Evolutionary conservation across 495 filamentous ascomycete species (phyloP), one percentile per base, ranked within the genome.

Genomic region (Penicillium parvum): DNA sequence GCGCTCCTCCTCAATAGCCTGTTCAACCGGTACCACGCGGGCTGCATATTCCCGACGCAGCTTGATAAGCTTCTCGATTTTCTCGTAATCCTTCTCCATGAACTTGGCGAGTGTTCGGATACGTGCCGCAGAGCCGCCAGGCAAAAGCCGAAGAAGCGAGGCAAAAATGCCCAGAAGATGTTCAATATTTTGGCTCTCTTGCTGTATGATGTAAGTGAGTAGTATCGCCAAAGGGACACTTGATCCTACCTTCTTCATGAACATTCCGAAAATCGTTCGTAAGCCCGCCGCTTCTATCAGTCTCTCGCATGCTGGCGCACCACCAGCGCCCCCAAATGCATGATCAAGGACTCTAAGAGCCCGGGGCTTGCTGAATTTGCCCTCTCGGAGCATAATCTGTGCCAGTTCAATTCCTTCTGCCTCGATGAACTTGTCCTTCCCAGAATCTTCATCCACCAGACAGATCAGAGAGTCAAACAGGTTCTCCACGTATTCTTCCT

Each of bases 401-500:
- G 79, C 84, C 7, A 99, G 79, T 65, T 97, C 92, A 4, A 96
- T 80, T 12, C 92, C 92, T 66, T 99, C 92, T 5, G 84, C 88
- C 56, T 91, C 87, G 17, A 95, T 60, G 45, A 97, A 95, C 43
- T 86, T 88, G 7, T 64, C 58, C 52, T 96, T 96, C 5, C 90
- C 90, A 17, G 72, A 69, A 3, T 73, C 55, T 42, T 88, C 82
- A 57, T 94, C 85, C 0, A 86, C 86, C 2, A 94, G 60, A 54
- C 86, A 91, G 6, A 84, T 85, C 18, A 95, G 55, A 21, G 80
- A 76, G 54, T 92, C 89, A 54, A 97, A 99, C 19, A 95, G 40
- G 47, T 97, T 96, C 60, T 95, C 89, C 36, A 92, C 83, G 60
- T 85, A 96, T 64, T 97, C 94, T 60, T 95, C 89, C 54, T 97